These are phyloP conservation scores for Brassica rapa DNA, from an alignment of 345 rosid species.

Conservation along the genomic window DNA sequence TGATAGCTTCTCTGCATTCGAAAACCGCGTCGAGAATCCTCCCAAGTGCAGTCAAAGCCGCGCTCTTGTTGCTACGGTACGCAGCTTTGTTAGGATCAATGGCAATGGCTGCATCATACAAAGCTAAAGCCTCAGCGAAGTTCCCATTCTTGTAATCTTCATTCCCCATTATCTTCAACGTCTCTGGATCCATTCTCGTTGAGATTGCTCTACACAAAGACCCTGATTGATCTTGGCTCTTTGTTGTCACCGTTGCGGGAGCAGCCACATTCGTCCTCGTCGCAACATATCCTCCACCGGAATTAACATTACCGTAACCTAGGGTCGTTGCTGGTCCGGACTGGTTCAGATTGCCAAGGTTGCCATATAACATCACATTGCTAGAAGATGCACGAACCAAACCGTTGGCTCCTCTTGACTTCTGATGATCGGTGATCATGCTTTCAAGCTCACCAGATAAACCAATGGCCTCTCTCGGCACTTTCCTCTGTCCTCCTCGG, in stretches of 20 bases:
- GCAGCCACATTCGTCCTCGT: slow-evolving; percentile 41
- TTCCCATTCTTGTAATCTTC: slow-evolving; percentile 96
- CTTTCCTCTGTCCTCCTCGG: slow-evolving; percentile 47
- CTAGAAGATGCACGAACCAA: slow-evolving; percentile 88
- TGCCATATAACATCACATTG: slow-evolving; percentile 71
- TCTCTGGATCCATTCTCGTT: slow-evolving; percentile 94
- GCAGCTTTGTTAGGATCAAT: slow-evolving; percentile 88
- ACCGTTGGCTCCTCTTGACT: slow-evolving; percentile 46
- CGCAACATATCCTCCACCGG: slow-evolving; percentile 57
- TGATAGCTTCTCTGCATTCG: slow-evolving; percentile 90
- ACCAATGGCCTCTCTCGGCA: slow-evolving; percentile 58
- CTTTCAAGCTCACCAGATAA: slow-evolving; percentile 90
- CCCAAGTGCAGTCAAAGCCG: slow-evolving; percentile 86
- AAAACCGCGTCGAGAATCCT: slow-evolving; percentile 83
- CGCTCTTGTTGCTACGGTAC: slow-evolving; percentile 88
- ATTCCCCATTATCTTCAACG: slow-evolving; percentile 89
- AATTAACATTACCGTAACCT: slow-evolving; percentile 41
- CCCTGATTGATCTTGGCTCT: slow-evolving; percentile 33
- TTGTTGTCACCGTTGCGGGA: slow-evolving; percentile 36
- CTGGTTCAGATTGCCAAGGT: slow-evolving; percentile 79
- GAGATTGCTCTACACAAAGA: slow-evolving; percentile 86
- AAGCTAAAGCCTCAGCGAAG: slow-evolving; percentile 79
- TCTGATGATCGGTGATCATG: slow-evolving; percentile 75
- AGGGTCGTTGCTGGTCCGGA: slow-evolving; percentile 32
- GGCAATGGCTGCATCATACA: slow-evolving; percentile 92